Conservation (phyloP, 768 basidiomycete genomes). For the Trametes villosa region DNA sequence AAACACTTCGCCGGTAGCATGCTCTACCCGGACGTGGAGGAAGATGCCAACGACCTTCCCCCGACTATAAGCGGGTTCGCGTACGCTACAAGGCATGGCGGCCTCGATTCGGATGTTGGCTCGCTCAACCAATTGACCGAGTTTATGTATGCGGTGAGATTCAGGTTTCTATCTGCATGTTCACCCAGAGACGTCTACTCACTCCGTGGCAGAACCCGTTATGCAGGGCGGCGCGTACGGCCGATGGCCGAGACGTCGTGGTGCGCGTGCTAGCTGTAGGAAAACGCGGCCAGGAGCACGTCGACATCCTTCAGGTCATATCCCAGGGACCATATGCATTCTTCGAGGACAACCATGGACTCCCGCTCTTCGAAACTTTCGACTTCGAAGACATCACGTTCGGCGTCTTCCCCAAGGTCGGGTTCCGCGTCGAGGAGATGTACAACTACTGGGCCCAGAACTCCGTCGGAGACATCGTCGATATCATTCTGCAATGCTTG, state of each 20-base stretch:
- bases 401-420: constrained; percentile 34
- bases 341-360: constrained; percentile 31
- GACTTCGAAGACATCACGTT: constrained; percentile 36
- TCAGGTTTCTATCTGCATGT: too few relatives aligned
- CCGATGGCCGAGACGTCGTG: constrained; percentile 8
- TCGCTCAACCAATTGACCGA: not conserved
- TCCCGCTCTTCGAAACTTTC: constrained; percentile 34
- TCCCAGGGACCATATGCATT: constrained; percentile 21
- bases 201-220: constrained; percentile 4
- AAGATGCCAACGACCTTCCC: not conserved
- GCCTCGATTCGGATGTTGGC: not conserved
- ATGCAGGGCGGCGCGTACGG: not conserved
- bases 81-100: not conserved
- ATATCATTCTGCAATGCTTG: constrained; percentile 38
- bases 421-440: constrained; percentile 2
- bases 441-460: constrained; percentile 34
- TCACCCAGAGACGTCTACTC: too few relatives aligned
- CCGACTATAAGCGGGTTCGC: not conserved
- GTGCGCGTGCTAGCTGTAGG: constrained; percentile 10
- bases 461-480: constrained; percentile 36
- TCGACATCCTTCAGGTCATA: constrained; percentile 30
- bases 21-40: not conserved
- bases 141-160: not conserved
- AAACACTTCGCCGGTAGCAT: not conserved
- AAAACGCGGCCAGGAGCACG: not conserved